Conservation (phyloP, 2,329 filamentous ascomycete genomes). For the Shiraia bambusicola region DNA sequence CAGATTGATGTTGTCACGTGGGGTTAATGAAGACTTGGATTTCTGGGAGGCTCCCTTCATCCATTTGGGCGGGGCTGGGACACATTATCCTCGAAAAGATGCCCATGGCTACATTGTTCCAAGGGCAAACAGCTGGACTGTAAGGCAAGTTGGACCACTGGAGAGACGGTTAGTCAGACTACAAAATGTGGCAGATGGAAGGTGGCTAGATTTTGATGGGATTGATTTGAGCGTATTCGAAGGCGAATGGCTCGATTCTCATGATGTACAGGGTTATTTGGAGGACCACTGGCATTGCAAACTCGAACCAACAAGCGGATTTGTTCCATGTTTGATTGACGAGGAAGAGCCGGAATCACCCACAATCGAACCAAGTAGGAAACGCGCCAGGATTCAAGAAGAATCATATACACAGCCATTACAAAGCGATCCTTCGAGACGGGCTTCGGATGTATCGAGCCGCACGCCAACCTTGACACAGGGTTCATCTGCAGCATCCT, state of each 20-base stretch:
- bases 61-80: slow-evolving; percentile 67
- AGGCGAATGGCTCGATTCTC: slow-evolving; percentile 74
- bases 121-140: slow-evolving; percentile 32
- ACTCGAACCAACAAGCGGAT: slow-evolving; percentile 63
- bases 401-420: slow-evolving; percentile 3
- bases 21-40: slow-evolving; percentile 55
- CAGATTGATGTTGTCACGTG: slow-evolving; percentile 42
- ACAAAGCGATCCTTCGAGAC: background rate
- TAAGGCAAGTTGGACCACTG: slow-evolving; percentile 38
- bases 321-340: slow-evolving; percentile 52
- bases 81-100: slow-evolving; percentile 57
- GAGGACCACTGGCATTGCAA: slow-evolving; percentile 59
- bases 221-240: slow-evolving; percentile 64
- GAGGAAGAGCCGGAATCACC: slow-evolving; percentile 23
- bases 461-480: slow-evolving; percentile 8
- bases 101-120: slow-evolving; percentile 41
- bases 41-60: slow-evolving; percentile 63
- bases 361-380: background rate
- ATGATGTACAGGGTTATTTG: slow-evolving; percentile 76
- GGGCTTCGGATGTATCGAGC: background rate
- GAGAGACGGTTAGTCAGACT: slow-evolving; percentile 28
- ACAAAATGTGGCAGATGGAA: slow-evolving; percentile 17
- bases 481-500: background rate
- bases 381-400: slow-evolving; percentile 4
- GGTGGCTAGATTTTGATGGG: slow-evolving; percentile 23